A percentile compares a stretch with the other conserved stretches of the same genome.
phyloP scores from a whole-genome alignment of 129 eudicot genomes.

The Saposhnikovia divaricata region DNA sequence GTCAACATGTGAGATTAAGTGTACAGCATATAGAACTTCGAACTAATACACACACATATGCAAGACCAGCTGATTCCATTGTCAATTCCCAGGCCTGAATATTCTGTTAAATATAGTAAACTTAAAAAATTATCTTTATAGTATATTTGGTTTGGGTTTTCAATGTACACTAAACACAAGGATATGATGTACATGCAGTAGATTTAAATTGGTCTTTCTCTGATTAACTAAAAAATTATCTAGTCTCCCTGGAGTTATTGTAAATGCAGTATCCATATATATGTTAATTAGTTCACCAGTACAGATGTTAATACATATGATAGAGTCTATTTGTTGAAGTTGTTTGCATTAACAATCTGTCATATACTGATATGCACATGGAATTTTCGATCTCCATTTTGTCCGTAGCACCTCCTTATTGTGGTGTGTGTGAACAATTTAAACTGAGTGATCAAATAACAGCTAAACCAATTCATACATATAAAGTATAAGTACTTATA shows the following conservation, averaged over 20 bases:
- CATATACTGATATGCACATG: conserved; percentile 3
- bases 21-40: background rate
- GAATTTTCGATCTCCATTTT: background rate
- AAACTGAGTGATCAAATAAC: background rate
- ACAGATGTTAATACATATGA: background rate
- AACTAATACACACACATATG: background rate
- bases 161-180: conserved; percentile 2
- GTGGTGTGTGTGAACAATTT: conserved; percentile 1
- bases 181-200: background rate
- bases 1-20: background rate
- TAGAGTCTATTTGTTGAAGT: background rate
- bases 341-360: background rate
- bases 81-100: background rate
- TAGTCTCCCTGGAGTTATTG: background rate
- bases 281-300: background rate
- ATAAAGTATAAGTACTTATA: background rate
- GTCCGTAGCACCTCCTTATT: background rate
- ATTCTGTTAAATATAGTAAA: background rate
- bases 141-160: background rate
- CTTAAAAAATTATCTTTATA: background rate
- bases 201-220: background rate
- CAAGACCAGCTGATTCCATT: background rate
- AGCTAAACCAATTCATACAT: background rate
- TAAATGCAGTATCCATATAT: background rate
- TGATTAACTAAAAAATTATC: background rate